Base-by-base conservation (phyloP, 257 asterid genomes). In the Osmanthus fragrans region DNA sequence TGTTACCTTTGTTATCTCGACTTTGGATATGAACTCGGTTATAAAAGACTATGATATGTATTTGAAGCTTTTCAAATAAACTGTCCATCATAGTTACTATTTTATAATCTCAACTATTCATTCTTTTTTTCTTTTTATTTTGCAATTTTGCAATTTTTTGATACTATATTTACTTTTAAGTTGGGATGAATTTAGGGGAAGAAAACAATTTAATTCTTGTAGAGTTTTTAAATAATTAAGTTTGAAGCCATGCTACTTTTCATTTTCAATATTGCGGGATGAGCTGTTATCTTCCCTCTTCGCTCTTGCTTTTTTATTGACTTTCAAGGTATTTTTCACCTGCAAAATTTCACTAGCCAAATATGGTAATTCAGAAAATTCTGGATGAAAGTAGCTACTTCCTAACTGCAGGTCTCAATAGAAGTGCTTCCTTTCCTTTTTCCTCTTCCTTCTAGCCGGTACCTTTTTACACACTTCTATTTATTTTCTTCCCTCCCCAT, bases 1-100 rank as follows among this genome's bases (percentile, higher is more conserved):
- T 70, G 73, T 23, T 56, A 56, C 36, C 3, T 2, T 0, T 58
- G 29, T 70, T 71, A 37, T 69, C 37, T 45, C 11, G 60, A 58
- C 30, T 9, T 21, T 71, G 80, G 76, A 32, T 69, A 37, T 49
- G 65, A 60, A 63, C 71, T 30, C 32, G 40, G 56, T 49, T 58
- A 58, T 2, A 58, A 5, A 69, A 69, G 37, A 25, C 36, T 63
- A 25, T 63, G 11, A 27, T 27, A 12, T 63, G 30, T 63, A 23
- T 63, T 63, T 63, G 33, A 15, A 9, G 69, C 27, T 63, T 12
- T 36, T 25, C 33, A 13, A 12, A 63, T 23, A 11, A 63, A 63
- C 34, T 63, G 69, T 63, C 33, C 19, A 25, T 47, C 33, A 25
- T 25, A 25, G 34, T 11, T 23, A 63, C 30, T 63, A 27, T 23